Conservation (phyloP, 2,329 filamentous ascomycete genomes). For the Leptographium lundbergii region DNA sequence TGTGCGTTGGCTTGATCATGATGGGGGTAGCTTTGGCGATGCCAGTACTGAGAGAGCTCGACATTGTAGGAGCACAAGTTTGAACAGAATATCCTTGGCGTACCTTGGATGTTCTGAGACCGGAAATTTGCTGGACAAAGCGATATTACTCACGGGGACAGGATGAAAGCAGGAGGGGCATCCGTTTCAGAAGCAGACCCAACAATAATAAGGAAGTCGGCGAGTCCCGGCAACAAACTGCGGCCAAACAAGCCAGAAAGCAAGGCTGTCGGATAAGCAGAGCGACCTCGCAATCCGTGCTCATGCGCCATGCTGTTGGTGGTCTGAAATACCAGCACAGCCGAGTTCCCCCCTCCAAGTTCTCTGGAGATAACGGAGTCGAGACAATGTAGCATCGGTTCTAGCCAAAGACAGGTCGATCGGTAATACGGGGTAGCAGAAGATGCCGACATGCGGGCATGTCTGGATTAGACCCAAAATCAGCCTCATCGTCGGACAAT, state of each 20-base stretch:
- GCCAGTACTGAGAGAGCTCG: background rate
- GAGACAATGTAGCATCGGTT: background rate
- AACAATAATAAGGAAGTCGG: background rate
- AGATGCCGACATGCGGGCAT: background rate
- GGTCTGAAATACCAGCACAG: background rate
- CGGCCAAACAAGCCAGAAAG: background rate
- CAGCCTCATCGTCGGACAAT: background rate
- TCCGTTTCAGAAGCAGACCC: background rate
- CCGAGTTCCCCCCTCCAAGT: background rate
- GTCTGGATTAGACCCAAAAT: background rate
- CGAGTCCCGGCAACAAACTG: background rate
- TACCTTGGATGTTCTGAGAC: background rate
- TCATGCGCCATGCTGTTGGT: background rate
- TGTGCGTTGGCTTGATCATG: constrained; percentile 9
- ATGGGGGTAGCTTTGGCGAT: background rate
- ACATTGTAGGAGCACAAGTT: background rate
- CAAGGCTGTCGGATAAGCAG: background rate
- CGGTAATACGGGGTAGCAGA: background rate
- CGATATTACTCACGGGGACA: background rate
- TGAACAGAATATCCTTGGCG: too few species aligned
- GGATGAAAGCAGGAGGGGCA: background rate
- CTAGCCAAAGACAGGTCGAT: background rate
- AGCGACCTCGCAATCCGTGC: background rate
- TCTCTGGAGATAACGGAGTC: background rate
- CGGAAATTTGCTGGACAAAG: background rate